Evolutionary conservation across 768 basidiomycete species (phyloP), one percentile per base, ranked within the genome.

Genomic region (Xerocomellus amylosporus): DNA sequence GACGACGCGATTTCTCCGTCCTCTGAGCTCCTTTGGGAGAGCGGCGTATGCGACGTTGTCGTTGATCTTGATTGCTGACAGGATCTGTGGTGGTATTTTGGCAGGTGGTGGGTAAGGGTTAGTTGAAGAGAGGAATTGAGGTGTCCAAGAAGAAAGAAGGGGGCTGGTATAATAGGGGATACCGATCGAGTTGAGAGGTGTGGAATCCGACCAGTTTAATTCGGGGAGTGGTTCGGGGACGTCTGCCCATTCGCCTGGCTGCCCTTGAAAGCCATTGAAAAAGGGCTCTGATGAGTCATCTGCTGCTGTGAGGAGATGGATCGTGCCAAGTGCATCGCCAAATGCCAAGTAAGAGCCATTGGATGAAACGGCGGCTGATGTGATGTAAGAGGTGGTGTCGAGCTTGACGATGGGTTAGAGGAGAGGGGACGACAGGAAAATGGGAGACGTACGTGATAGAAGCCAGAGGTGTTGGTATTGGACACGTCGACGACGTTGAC

Each of bases 331-430:
- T 0, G 87, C 85, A 63, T 97, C 94, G 1, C 93, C 95, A 60
- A 95, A 93, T 1, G 92, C 94, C 65, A 98, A 77, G 64, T 93
- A 97, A n/a, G 88, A 84, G 34, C 90, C 93, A 5, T 88, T 88
- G 2, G 90, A 85, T 2, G 93, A 93, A 28, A 97, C 74, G 2
- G 94, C 86, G 53, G 85, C 77, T 31, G 91, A 86, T 5, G 84
- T 91, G 49, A 98, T 70, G 68, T 85, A 93, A 0, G 90, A 86
- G 0, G 84, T 64, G n/a, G 84, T 64, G 58, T 90, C 86, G 45
- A 90, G 75, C 88, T 90, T 58, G 47, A 49, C 41, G 10, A 51
- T 34, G 39, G 31, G 55, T 61, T 40, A 34, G 58, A 53, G 47
- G 24, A 33, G 20, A 40, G 48, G 37, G 2, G 8, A 28, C 0